A percentile compares a stretch with the other conserved stretches of the same genome.
These are phyloP conservation scores for Colletotrichum godetiae DNA, from an alignment of 2,329 filamentous ascomycete genomes.

Conservation along the genomic window DNA sequence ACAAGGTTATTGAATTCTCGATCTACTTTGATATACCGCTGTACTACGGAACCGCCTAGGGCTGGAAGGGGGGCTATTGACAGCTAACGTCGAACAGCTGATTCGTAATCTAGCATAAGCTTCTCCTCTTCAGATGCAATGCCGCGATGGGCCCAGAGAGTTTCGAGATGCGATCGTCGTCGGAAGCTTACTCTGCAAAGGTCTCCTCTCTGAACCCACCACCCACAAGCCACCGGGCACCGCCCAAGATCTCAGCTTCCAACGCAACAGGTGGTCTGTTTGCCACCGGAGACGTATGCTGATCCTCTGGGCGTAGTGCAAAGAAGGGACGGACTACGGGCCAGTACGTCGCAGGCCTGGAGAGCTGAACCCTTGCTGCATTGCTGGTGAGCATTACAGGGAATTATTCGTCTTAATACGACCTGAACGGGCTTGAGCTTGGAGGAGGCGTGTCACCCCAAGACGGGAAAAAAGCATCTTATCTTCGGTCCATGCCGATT, in stretches of 20 bases:
- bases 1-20: not conserved
- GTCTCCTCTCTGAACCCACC: not conserved
- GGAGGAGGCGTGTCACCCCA: not conserved
- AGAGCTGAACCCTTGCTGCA: constrained; percentile 17
- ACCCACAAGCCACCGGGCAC: not conserved
- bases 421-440: not conserved
- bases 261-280: constrained; percentile 27
- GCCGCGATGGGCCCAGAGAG: not conserved
- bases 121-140: not conserved
- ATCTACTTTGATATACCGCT: not conserved
- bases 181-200: constrained; percentile 4
- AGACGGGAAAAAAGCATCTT: not conserved
- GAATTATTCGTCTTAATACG: not conserved
- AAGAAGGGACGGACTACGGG: not conserved
- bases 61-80: not conserved
- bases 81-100: not conserved
- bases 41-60: not conserved
- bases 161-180: constrained; percentile 18
- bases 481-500: not conserved
- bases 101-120: not conserved
- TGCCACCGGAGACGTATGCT: constrained; percentile 20
- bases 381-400: not conserved
- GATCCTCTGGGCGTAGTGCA: not conserved
- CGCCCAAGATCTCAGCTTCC: constrained; percentile 9
- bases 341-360: constrained; percentile 3